Evolutionary conservation across 148 eudicot genomes (phyloP), one percentile per base, ranked within the genome.

Genomic region (Rhododendron simsii): DNA sequence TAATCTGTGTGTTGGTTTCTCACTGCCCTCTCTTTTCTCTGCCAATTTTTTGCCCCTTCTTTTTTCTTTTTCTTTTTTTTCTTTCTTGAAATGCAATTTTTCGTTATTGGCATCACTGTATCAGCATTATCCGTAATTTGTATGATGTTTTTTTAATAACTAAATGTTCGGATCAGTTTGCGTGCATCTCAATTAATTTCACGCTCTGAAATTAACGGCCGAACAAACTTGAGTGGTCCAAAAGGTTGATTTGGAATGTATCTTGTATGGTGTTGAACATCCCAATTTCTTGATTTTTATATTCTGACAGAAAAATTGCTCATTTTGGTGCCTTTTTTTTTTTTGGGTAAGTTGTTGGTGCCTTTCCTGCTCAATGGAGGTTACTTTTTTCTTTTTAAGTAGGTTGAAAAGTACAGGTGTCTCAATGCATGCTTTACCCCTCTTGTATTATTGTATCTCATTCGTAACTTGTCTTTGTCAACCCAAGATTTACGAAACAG

Each of bases 401-500:
- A 51, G 35, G 61, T 11, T 23, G 30, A 69, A 84, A 37, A 37
- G 50, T 63, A 85, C 53, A 78, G 61, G 75, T 86, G 80, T 81
- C 87, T 47, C 79, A 33, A 44, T 85, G 84, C 84, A 85, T 85
- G 87, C 83, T 50, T 81, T 37, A 41, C 44, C 61, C 26, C 73
- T 86, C 80, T 80, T 44, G 33, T 33, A 44, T 80, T 57, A 30
- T 80, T 23, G 30, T n/a, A 65, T 39, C 28, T 39, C 67, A 48
- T 13, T 18, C 8, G 44, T 12, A 5, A 21, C 35, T 12, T 26
- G 21, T 61, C 16, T 61, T 71, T 47, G 41, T 50, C 78, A 28
- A 74, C 67, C 55, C 51, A 50, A 84, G 35, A 12, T 30, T 48
- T 48, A 1, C 33, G 7, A 33, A 73, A 73, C 14, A 23, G 26